A percentile compares a stretch with the other conserved stretches of the same genome.
Evolutionary conservation across 192 early-diverging fungal genomes (phyloP).

Genomic region (Glomus cerebriforme): DNA sequence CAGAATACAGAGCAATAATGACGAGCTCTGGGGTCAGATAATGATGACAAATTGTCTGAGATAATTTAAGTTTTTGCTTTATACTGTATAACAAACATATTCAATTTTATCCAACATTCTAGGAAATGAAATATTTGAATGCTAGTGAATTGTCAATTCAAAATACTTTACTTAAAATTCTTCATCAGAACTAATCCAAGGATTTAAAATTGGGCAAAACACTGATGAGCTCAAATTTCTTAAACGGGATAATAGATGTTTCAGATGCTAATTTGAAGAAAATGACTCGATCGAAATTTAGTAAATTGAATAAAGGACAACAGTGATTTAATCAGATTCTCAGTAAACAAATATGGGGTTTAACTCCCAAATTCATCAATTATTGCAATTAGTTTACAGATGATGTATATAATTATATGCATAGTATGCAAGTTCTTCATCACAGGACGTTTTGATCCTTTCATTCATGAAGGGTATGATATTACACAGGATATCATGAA

Average conservation of each 20-base stretch:
- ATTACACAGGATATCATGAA: too few relatives aligned
- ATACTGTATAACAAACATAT: background rate
- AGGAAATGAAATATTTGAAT: constrained; percentile 1
- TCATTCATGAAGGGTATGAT: constrained; percentile 9
- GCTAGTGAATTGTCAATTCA: background rate
- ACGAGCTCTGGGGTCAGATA: too few relatives aligned
- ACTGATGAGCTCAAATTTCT: constrained; percentile 23
- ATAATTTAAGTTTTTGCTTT: background rate
- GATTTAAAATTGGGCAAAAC: constrained; percentile 24
- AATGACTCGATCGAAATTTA: background rate
- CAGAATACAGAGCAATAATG: too few relatives aligned
- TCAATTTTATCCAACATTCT: background rate
- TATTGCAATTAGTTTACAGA: constrained; percentile 18
- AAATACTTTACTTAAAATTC: background rate
- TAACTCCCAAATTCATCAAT: constrained; percentile 1
- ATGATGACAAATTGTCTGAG: background rate
- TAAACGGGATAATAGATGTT: constrained; percentile 11
- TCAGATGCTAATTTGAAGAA: background rate
- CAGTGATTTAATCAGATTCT: background rate
- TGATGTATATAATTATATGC: background rate
- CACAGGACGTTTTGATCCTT: constrained; percentile 6
- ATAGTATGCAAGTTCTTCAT: constrained; percentile 7
- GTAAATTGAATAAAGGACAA: background rate
- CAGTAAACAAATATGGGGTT: background rate
- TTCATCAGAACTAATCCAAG: background rate